Percentiles rank a stretch among this genome's conserved stretches.
Evolutionary conservation across 2,329 filamentous ascomycete genomes (phyloP).

Genomic region (Didymella pinodella): DNA sequence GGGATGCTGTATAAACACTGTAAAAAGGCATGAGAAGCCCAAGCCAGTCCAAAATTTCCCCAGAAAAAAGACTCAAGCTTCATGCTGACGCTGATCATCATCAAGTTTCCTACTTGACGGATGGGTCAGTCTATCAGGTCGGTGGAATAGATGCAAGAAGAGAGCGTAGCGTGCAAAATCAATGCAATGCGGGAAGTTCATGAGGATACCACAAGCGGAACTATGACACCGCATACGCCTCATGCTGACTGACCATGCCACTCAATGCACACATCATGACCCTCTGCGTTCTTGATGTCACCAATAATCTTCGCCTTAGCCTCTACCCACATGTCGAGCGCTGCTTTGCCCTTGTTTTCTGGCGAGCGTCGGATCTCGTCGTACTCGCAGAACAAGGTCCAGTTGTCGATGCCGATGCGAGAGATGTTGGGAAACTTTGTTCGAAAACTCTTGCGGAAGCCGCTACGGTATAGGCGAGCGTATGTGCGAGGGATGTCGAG

Average conservation of each 20-base stretch:
- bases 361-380: background rate
- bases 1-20: background rate
- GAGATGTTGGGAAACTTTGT: slow-evolving; percentile 23
- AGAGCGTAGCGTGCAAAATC: background rate
- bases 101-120: background rate
- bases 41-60: background rate
- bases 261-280: background rate
- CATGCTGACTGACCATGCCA: slow-evolving; percentile 1
- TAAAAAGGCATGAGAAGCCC: background rate
- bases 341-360: background rate
- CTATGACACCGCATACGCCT: background rate
- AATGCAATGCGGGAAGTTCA: background rate
- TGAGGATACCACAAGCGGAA: background rate
- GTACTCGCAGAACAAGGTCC: slow-evolving; percentile 9
- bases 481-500: slow-evolving; percentile 23
- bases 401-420: slow-evolving; percentile 19
- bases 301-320: slow-evolving; percentile 14
- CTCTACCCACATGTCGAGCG: background rate
- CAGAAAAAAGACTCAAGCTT: too few species aligned
- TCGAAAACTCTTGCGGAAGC: slow-evolving; percentile 14
- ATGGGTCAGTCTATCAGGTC: background rate
- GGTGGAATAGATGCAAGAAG: background rate
- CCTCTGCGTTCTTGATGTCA: slow-evolving; percentile 20
- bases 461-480: slow-evolving; percentile 12
- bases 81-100: background rate